Conservation (phyloP, 495 filamentous ascomycete species). For the Lophiotrema nucula region DNA sequence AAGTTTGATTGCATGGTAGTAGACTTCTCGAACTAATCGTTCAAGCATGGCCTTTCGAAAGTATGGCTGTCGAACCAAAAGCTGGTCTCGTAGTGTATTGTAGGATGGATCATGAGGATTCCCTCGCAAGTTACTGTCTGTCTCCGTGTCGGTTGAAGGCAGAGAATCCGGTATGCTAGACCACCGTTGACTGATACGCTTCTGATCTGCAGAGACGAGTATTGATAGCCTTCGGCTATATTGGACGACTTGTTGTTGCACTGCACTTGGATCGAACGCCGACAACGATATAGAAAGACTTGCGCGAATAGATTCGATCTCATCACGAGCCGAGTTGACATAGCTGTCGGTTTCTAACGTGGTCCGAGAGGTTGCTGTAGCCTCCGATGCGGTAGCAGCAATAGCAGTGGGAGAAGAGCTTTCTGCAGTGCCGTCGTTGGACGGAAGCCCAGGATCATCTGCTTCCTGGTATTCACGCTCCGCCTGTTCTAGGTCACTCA, state of each 20-base stretch:
- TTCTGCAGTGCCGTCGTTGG: no score
- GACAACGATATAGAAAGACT: constrained; percentile 5
- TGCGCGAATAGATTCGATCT: constrained; percentile 16
- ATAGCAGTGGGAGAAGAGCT: no score
- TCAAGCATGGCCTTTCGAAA: no score
- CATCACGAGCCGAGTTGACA: constrained; percentile 1
- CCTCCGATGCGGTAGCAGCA: no score
- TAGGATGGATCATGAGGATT: no score
- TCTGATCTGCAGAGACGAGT: constrained; percentile 6
- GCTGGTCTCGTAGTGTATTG: no score
- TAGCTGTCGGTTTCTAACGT: not conserved
- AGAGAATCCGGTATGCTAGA: constrained; percentile 5
- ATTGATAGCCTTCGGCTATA: constrained; percentile 9
- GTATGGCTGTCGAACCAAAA: no score
- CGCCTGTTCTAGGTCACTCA: constrained; percentile 14
- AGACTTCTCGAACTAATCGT: no score
- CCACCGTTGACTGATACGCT: constrained; percentile 20
- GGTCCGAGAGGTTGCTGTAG: not conserved
- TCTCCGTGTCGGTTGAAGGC: not conserved
- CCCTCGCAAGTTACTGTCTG: no score
- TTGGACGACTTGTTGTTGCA: constrained; percentile 11
- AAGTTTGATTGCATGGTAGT: no score
- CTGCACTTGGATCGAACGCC: not conserved
- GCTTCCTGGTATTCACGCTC: constrained; percentile 3
- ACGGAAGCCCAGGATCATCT: no score